These are phyloP conservation scores for Phialophora macrospora DNA, from an alignment of 2,329 filamentous ascomycete genomes.

Conservation along the genomic window DNA sequence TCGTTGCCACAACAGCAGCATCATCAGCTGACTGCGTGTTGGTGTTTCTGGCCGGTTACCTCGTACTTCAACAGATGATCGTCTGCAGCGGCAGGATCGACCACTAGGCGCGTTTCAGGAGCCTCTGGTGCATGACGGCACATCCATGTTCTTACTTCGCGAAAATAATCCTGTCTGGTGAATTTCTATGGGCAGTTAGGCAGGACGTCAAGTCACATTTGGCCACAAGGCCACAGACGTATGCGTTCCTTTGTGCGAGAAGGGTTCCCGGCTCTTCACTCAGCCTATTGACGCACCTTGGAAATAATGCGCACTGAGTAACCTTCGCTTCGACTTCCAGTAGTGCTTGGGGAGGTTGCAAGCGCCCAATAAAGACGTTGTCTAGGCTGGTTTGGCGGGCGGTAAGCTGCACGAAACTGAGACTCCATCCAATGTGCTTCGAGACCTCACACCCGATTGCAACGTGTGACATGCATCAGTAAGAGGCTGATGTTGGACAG, in stretches of 20 bases:
- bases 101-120: conserved; percentile 28
- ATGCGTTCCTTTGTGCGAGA: background rate
- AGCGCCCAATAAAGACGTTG: conserved; percentile 7
- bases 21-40: conserved; percentile 9
- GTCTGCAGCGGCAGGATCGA: conserved; percentile 21
- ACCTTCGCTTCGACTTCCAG: conserved; percentile 25
- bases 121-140: conserved; percentile 8
- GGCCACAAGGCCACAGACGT: background rate
- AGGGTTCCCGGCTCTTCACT: background rate
- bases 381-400: conserved; percentile 19
- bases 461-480: conserved; percentile 29
- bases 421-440: conserved; percentile 10
- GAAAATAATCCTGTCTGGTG: conserved; percentile 12
- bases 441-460: conserved; percentile 19
- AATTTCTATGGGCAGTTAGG: conserved; percentile 1
- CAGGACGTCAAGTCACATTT: background rate
- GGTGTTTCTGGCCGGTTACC: conserved; percentile 4
- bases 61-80: conserved; percentile 10
- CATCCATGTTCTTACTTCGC: background rate
- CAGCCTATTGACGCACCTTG: conserved; percentile 18
- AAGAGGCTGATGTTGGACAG: conserved; percentile 27
- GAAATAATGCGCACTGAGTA: conserved; percentile 24
- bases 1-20: background rate
- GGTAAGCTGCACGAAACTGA: conserved; percentile 13
- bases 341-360: conserved; percentile 6